Evolutionary conservation across 1,284 basidiomycete genomes (phyloP).

Genomic region (Trametes pubescens): DNA sequence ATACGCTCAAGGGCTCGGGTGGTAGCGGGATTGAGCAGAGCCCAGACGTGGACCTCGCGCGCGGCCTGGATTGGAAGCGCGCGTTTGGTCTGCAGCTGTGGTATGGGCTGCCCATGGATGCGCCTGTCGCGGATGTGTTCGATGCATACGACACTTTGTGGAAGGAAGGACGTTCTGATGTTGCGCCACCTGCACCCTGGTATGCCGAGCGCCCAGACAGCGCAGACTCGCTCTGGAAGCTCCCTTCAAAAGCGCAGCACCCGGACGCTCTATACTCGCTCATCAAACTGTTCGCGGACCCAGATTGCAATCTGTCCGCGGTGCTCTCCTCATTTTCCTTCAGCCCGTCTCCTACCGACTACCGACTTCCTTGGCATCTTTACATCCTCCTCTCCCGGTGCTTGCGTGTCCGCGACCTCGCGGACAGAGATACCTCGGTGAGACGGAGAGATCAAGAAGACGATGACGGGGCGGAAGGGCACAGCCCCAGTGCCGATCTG

Average conservation of each 20-base stretch:
- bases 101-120: conserved; percentile 84
- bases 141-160: conserved; percentile 69
- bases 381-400: conserved; percentile 89
- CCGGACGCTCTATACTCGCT: conserved; percentile 86
- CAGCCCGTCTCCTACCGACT: conserved; percentile 80
- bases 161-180: conserved; percentile 49
- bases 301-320: conserved; percentile 68
- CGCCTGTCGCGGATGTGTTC: conserved; percentile 76
- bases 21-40: conserved; percentile 65
- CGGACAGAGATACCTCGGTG: conserved; percentile 71
- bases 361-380: conserved; percentile 91
- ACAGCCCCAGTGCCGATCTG: conserved; percentile 84
- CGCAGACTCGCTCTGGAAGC: conserved; percentile 46
- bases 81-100: conserved; percentile 92
- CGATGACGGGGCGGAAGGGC: conserved; percentile 64
- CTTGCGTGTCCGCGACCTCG: conserved; percentile 85
- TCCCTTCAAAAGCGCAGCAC: conserved; percentile 46
- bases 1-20: conserved; percentile 66
- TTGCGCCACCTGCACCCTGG: conserved; percentile 77
- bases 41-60: conserved; percentile 75
- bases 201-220: conserved; percentile 56
- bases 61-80: conserved; percentile 94
- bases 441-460: conserved; percentile 51
- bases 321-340: conserved; percentile 77
- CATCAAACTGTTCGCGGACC: conserved; percentile 81